Evolutionary conservation across 176 grass and related monocot genomes (phyloP).

Genomic region (Phyllostachys edulis): DNA sequence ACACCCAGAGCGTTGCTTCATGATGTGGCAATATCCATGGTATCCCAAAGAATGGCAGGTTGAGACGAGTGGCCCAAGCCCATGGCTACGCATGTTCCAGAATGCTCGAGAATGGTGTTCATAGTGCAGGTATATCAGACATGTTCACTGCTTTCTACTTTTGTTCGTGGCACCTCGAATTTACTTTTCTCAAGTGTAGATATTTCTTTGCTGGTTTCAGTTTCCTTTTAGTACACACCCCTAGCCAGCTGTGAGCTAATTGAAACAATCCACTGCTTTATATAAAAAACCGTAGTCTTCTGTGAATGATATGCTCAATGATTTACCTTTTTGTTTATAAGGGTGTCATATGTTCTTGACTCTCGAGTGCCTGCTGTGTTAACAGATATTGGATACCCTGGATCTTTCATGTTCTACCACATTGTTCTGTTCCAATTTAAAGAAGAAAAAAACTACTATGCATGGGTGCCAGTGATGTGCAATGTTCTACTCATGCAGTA

Average conservation of each 20-base stretch:
- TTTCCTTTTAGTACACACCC: background rate
- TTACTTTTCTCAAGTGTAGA: background rate
- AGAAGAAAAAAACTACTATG: background rate
- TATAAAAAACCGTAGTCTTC: background rate
- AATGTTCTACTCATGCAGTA: background rate
- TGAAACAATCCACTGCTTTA: background rate
- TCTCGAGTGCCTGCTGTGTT: background rate
- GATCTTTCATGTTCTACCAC: background rate
- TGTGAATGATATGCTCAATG: background rate
- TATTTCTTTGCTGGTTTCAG: background rate
- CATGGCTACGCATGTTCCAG: conserved; percentile 89
- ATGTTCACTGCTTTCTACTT: background rate
- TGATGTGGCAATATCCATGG: conserved; percentile 99
- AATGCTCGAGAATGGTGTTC: conserved; percentile 86
- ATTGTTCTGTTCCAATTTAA: background rate
- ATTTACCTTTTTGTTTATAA: background rate
- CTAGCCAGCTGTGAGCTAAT: background rate
- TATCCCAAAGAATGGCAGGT: conserved; percentile 84
- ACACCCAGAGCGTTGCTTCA: conserved; percentile 88
- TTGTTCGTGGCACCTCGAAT: background rate
- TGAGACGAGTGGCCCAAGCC: conserved; percentile 74
- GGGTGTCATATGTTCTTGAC: background rate
- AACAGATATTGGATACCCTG: background rate
- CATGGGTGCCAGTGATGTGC: background rate
- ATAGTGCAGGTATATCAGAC: conserved; percentile 3